phyloP scores from a whole-genome alignment of 1,284 basidiomycete species.

The Vanrija pseudolonga region DNA sequence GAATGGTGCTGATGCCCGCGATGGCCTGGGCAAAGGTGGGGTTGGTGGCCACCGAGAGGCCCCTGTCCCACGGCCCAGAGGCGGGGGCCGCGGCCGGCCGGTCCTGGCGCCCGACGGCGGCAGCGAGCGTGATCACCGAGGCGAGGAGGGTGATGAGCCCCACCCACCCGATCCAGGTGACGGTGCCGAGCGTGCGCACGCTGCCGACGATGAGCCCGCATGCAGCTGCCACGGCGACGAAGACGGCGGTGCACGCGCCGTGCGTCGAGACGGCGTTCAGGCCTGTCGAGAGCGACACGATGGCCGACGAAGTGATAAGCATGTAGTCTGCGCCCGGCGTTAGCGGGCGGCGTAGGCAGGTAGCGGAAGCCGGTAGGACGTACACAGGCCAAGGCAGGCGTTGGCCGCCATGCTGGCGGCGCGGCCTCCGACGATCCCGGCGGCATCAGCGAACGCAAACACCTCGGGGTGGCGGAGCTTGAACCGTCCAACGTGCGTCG shows the following conservation, averaged over 20 bases:
- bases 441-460: constrained; percentile 22
- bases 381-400: constrained; percentile 9
- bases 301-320: constrained; percentile 26
- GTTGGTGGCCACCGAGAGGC: constrained; percentile 18
- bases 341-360: not conserved
- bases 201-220: constrained; percentile 9
- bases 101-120: constrained; percentile 36
- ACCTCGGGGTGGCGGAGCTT: constrained; percentile 11
- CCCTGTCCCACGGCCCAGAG: constrained; percentile 33
- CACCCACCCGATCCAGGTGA: constrained; percentile 37
- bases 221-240: constrained; percentile 25
- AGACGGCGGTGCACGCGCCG: constrained; percentile 39
- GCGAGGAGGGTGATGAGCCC: constrained; percentile 23
- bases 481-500: constrained; percentile 10
- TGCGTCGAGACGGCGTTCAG: constrained; percentile 36
- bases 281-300: constrained; percentile 29
- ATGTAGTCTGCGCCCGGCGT: not conserved
- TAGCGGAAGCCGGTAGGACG: no score
- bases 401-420: constrained; percentile 25
- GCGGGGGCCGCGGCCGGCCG: constrained; percentile 26
- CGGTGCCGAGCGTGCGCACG: not conserved
- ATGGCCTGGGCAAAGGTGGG: constrained; percentile 38
- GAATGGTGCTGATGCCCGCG: constrained; percentile 32
- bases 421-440: constrained; percentile 13
- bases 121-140: constrained; percentile 33